Percentiles rank a stretch among this genome's conserved stretches.
Conservation (phyloP, 148 eudicot genomes). For the Dysphania ambrosioides region DNA sequence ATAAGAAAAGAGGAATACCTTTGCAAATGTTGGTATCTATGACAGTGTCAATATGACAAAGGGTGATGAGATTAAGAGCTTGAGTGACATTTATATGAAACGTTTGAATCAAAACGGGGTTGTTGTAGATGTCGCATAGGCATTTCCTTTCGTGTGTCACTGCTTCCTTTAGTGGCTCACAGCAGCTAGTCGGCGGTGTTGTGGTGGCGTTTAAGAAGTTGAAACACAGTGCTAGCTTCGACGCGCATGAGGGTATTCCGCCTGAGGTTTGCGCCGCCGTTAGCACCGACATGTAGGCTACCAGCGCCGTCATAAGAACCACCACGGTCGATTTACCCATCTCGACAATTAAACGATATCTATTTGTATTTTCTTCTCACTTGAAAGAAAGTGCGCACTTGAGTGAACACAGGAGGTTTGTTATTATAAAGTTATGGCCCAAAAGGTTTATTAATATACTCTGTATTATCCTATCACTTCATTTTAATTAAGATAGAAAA, state of each 20-base stretch:
- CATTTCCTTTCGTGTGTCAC: conserved; percentile 29
- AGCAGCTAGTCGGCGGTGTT: conserved; percentile 32
- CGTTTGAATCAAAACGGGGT: conserved; percentile 19
- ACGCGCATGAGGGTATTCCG: conserved; percentile 18
- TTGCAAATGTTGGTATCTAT: conserved; percentile 29
- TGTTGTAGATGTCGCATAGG: conserved; percentile 32
- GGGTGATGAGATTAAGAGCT: too few relatives aligned
- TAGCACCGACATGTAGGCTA: too few relatives aligned
- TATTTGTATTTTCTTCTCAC: too few relatives aligned
- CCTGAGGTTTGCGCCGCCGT: conserved; percentile 11
- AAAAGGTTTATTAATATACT: too few relatives aligned
- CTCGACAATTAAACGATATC: too few relatives aligned
- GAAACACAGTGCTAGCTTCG: conserved; percentile 22
- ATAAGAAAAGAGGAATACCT: conserved; percentile 13
- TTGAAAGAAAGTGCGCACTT: too few relatives aligned
- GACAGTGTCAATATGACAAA: conserved; percentile 27
- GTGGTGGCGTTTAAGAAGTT: too few relatives aligned
- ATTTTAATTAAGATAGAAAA: too few relatives aligned
- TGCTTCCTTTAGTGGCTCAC: conserved; percentile 33
- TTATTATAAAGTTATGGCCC: too few relatives aligned
- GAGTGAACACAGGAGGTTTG: too few relatives aligned
- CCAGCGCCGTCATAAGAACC: conserved; percentile 1
- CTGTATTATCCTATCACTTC: too few relatives aligned
- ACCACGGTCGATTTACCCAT: neutral
- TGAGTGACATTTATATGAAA: too few relatives aligned